phyloP scores from a whole-genome alignment of 148 eudicot species.

The Chenopodium berlandieri region DNA sequence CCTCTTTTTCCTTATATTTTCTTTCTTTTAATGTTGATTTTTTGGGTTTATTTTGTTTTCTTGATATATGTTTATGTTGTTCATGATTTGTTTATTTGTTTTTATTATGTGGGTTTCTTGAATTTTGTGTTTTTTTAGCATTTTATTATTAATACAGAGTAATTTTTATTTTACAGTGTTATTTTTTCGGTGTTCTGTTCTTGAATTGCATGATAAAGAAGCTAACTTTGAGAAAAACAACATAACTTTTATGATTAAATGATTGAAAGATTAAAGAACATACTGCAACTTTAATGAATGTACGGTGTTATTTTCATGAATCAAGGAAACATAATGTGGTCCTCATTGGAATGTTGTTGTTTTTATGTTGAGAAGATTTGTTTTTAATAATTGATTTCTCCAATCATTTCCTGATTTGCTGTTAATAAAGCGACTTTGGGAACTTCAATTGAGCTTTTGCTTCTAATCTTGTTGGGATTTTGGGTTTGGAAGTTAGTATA shows the following conservation, averaged over 20 bases:
- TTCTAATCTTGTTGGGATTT: not conserved
- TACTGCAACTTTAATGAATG: no score
- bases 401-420: not conserved
- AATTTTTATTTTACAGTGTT: not conserved
- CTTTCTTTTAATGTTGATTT: not conserved
- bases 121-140: not conserved
- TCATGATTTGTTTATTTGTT: not conserved
- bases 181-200: not conserved
- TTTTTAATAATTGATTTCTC: not conserved
- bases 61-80: not conserved
- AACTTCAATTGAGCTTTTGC: not conserved
- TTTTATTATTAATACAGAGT: not conserved
- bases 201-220: not conserved
- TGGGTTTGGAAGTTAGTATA: not conserved
- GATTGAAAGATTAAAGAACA: no score
- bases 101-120: not conserved
- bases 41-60: not conserved
- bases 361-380: not conserved
- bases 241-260: no score
- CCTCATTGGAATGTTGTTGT: not conserved
- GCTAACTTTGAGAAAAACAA: no score
- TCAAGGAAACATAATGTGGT: not conserved
- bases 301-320: not conserved
- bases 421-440: conserved; percentile 2
- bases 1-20: not conserved